A percentile compares a stretch with the other conserved stretches of the same genome.
phyloP scores from a whole-genome alignment of 2,329 filamentous ascomycete genomes.

The Cladosporium sp. region DNA sequence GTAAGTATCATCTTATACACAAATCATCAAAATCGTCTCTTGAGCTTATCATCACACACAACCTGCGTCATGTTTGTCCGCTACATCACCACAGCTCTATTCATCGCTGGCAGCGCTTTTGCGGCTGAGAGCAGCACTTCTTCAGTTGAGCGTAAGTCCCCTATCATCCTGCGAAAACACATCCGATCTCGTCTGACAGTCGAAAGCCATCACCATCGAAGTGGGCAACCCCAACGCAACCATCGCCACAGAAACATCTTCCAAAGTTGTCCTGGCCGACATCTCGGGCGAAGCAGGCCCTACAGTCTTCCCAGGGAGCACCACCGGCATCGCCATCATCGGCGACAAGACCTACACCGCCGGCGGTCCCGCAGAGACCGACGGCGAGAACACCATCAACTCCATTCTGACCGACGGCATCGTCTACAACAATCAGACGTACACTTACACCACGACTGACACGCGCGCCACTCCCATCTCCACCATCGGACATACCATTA shows the following conservation, averaged over 20 bases:
- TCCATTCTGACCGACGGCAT: background rate
- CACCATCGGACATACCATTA: background rate
- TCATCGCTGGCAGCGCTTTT: background rate
- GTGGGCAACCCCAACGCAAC: background rate
- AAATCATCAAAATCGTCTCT: background rate
- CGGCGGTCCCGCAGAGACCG: background rate
- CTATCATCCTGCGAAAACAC: background rate
- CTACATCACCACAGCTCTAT: background rate
- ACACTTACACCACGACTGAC: slow-evolving; percentile 2
- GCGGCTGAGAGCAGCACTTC: background rate
- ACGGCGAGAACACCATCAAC: background rate
- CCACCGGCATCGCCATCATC: slow-evolving; percentile 2
- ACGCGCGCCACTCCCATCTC: background rate
- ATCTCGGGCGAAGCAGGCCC: background rate
- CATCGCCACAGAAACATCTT: background rate
- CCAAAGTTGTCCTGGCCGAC: background rate
- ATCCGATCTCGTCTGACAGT: background rate
- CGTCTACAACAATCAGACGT: background rate
- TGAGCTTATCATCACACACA: background rate
- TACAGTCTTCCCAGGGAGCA: background rate
- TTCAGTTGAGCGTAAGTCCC: background rate
- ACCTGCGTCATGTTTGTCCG: background rate
- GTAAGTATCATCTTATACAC: background rate
- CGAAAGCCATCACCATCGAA: background rate
- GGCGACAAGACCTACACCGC: slow-evolving; percentile 4